Base-by-base conservation (phyloP, 441 rosid genomes). In the Oxalis stricta region DNA sequence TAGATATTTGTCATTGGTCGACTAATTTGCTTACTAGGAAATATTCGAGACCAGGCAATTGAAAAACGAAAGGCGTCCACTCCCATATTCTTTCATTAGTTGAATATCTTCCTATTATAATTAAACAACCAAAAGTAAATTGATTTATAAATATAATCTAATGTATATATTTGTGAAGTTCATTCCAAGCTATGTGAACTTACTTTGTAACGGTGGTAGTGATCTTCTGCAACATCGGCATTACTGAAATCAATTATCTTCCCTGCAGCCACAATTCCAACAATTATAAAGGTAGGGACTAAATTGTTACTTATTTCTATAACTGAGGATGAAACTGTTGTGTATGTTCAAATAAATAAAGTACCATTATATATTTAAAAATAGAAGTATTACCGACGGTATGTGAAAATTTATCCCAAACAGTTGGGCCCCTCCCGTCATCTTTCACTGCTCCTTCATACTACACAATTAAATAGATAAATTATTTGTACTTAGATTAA, bases 11-110 rank as follows among this genome's bases (percentile, higher is more conserved):
- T n/a, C n/a, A n/a, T n/a, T n/a, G n/a, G n/a, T n/a, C n/a, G n/a
- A n/a, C n/a, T n/a, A n/a, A n/a, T n/a, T 32, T 17, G 63, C 83
- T 73, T 63, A 79, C 94, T 65, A 21, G 88, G 95, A 63, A 75
- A 79, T 26, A 88, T 79, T 75, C 95, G 73, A 30, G 95, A 38
- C 95, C 97, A 88, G 43, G 95, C 79, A 67, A 88, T 84, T 13
- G 95, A 82, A 55, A 84, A 82, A 66, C 91, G 65, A 46, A 82
- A 88, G 21, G 93, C 93, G 58, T 88, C 94, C 91, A 88, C 73
- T 48, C 80, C 80, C 52, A 88, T 56, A 65, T 77, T 82, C 68
- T 74, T 79, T n/a, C 95, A 88, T 82, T 69, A 88, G 64, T 33
- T 59, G 74, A 61, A 84, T 65, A 53, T 87, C 89, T 38, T 59